Percentiles rank a stretch among this genome's conserved stretches.
These are phyloP conservation scores for Lotmaria passim DNA, from an alignment of 208 protist species.

Conservation along the genomic window DNA sequence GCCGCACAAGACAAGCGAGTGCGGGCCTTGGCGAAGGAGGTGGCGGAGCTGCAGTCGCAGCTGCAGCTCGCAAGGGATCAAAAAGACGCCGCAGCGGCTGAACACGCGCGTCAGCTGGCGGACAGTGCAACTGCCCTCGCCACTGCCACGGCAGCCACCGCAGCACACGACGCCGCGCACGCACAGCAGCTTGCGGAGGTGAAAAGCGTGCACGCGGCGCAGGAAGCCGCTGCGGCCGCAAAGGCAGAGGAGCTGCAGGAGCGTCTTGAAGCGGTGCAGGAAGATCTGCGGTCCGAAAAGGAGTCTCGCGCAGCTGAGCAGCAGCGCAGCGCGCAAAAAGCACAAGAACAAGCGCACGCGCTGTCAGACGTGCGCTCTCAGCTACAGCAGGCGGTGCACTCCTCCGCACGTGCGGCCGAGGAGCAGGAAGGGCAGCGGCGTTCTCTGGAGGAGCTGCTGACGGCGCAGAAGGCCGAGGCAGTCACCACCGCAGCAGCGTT, in stretches of 20 bases:
- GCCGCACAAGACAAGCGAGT: not conserved
- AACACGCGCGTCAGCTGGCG: not conserved
- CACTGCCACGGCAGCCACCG: not conserved
- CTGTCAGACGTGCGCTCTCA: slow-evolving; percentile 6
- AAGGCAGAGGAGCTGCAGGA: not conserved
- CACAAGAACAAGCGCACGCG: not conserved
- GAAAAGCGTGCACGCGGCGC: not conserved
- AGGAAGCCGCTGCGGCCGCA: not conserved
- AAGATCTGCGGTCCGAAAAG: slow-evolving; percentile 13
- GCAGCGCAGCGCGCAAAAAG: not conserved
- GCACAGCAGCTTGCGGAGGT: not conserved
- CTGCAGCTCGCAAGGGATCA: not conserved
- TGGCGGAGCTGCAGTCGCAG: not conserved
- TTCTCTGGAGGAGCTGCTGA: not conserved
- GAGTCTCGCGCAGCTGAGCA: slow-evolving; percentile 3
- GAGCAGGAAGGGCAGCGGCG: not conserved
- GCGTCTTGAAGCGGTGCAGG: slow-evolving; percentile 4
- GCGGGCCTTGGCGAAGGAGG: slow-evolving; percentile 5
- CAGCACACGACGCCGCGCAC: not conserved
- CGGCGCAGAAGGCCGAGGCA: slow-evolving; percentile 13
- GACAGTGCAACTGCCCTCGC: not conserved
- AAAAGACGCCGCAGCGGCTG: not conserved
- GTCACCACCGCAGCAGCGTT: not conserved
- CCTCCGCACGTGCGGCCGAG: not conserved
- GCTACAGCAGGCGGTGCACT: slow-evolving; percentile 5